phyloP scores from a whole-genome alignment of 176 grass and related monocot species.

The Triticum urartu region DNA sequence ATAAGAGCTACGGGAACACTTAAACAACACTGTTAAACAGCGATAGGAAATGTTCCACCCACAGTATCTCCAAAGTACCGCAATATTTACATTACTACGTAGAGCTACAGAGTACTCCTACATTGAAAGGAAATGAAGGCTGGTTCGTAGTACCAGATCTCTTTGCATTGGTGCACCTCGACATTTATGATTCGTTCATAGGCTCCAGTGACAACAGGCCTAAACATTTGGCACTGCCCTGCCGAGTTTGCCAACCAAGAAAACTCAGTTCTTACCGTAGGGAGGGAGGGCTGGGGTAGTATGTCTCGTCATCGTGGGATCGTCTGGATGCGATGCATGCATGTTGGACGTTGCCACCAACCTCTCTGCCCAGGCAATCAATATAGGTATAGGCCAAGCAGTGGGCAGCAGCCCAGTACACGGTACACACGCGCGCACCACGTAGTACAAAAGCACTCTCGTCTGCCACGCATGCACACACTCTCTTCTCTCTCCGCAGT shows the following conservation, averaged over 20 bases:
- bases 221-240: neutral
- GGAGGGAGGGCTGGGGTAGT: no score
- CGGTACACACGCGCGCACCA: no score
- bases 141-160: neutral
- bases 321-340: neutral
- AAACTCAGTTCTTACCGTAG: neutral
- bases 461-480: no score
- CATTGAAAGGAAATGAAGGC: neutral
- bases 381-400: neutral
- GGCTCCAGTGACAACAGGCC: neutral
- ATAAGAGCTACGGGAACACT: neutral
- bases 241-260: neutral
- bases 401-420: neutral
- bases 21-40: neutral
- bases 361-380: constrained; percentile 8
- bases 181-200: neutral
- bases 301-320: neutral
- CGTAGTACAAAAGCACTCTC: no score
- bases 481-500: neutral
- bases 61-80: neutral
- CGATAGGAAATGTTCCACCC: neutral
- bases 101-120: neutral
- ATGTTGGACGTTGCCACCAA: constrained; percentile 7
- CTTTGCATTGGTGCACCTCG: neutral
- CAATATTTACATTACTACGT: neutral